Percentiles rank a stretch among this genome's conserved stretches.
Evolutionary conservation across 371 early-diverging fungal species (phyloP).

Genomic region (Mucor plumbeus): DNA sequence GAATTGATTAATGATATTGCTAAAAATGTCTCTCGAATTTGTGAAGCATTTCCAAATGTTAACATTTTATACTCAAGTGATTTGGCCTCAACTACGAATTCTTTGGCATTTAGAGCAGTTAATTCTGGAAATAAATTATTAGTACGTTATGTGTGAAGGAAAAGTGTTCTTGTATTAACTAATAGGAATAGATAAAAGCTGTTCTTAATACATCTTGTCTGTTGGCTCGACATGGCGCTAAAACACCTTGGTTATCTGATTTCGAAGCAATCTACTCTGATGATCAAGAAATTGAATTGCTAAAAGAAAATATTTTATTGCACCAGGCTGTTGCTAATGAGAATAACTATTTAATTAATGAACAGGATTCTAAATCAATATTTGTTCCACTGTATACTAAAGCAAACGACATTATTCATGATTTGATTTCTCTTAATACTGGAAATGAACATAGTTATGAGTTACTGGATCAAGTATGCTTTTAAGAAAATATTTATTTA

Average conservation of each 20-base stretch:
- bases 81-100: no score
- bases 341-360: neutral
- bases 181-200: neutral
- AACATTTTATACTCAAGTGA: no score
- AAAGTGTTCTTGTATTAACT: no score
- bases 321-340: neutral
- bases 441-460: neutral
- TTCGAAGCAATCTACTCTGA: neutral
- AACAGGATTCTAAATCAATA: neutral
- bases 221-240: neutral
- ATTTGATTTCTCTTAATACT: neutral
- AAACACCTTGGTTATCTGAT: slow-evolving; percentile 8
- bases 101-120: no score
- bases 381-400: neutral
- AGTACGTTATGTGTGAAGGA: no score
- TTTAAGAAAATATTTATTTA: neutral
- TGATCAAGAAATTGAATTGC: neutral
- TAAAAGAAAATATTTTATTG: neutral
- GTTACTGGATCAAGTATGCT: neutral
- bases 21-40: no score
- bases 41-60: no score
- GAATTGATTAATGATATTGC: no score
- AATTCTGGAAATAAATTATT: no score
- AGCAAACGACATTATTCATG: neutral
- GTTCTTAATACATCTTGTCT: slow-evolving; percentile 6